Evolutionary conservation across 176 grass and related monocot genomes (phyloP).

Genomic region (Triticum urartu): DNA sequence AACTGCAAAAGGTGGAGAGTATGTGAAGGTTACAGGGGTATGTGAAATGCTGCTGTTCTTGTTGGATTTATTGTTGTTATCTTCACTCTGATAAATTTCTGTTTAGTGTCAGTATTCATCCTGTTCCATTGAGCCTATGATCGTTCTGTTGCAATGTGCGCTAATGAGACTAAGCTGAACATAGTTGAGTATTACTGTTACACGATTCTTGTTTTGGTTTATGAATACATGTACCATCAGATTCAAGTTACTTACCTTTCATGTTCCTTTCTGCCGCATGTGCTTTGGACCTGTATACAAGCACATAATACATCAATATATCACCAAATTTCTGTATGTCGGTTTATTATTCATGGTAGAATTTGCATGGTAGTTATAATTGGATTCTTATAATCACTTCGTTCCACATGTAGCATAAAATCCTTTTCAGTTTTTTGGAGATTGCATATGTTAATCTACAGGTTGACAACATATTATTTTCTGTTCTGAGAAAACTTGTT

Average conservation of each 20-base stretch:
- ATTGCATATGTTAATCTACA: slow-evolving; percentile 3
- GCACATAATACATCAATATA: slow-evolving; percentile 14
- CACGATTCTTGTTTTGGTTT: not conserved
- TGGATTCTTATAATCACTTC: not conserved
- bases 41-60: slow-evolving; percentile 27
- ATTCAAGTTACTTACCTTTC: not conserved
- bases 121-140: not conserved
- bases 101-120: not conserved
- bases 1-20: slow-evolving; percentile 86
- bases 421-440: not conserved
- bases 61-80: not conserved
- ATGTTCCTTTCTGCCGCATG: not conserved
- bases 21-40: slow-evolving; percentile 99
- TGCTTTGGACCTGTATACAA: too few relatives aligned
- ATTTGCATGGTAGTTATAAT: not conserved
- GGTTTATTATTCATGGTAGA: not conserved
- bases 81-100: not conserved
- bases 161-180: not conserved
- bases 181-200: not conserved
- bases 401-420: not conserved
- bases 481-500: not conserved
- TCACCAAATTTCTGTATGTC: slow-evolving; percentile 6
- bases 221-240: not conserved
- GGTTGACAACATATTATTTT: not conserved
- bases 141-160: slow-evolving; percentile 5